Conservation (phyloP, 768 basidiomycete genomes). For the Leccinum arenicola region DNA sequence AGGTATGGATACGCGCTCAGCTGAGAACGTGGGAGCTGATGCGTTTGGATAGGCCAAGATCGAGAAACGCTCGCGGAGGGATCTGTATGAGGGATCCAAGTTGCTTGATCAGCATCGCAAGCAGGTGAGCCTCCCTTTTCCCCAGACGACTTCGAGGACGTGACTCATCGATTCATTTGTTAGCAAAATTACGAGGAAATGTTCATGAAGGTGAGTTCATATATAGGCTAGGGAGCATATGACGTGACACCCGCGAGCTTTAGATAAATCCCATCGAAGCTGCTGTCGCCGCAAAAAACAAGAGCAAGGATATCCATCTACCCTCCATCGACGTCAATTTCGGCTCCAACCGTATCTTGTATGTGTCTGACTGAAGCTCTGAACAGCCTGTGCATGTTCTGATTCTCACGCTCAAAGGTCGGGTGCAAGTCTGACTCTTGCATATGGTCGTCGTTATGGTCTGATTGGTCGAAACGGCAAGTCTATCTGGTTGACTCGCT, state of each 20-base stretch:
- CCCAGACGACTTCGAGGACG: neutral
- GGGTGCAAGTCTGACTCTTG: conserved; percentile 82
- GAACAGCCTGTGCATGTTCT: conserved; percentile 2
- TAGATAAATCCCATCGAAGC: conserved; percentile 93
- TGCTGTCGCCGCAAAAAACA: conserved; percentile 75
- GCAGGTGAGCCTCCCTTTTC: conserved; percentile 49
- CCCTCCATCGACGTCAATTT: conserved; percentile 96
- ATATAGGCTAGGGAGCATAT: neutral
- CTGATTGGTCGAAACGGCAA: conserved; percentile 85
- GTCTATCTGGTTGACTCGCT: neutral
- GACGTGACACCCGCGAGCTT: neutral
- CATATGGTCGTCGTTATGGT: conserved; percentile 87
- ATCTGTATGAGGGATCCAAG: conserved; percentile 96
- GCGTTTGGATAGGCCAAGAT: conserved; percentile 73
- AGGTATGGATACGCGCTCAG: conserved; percentile 40
- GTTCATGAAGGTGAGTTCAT: conserved; percentile 86
- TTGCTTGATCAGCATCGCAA: conserved; percentile 89
- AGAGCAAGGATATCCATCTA: conserved; percentile 96
- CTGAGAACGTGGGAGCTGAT: neutral
- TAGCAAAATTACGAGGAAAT: conserved; percentile 98
- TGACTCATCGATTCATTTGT: neutral
- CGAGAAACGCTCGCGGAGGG: conserved; percentile 87
- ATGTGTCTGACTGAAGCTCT: conserved; percentile 13
- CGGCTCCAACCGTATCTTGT: conserved; percentile 92
- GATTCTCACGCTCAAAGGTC: conserved; percentile 43